A percentile compares a stretch with the other conserved stretches of the same genome.
phyloP scores from a whole-genome alignment of 805 yeast species.

The Pichia eremophila region DNA sequence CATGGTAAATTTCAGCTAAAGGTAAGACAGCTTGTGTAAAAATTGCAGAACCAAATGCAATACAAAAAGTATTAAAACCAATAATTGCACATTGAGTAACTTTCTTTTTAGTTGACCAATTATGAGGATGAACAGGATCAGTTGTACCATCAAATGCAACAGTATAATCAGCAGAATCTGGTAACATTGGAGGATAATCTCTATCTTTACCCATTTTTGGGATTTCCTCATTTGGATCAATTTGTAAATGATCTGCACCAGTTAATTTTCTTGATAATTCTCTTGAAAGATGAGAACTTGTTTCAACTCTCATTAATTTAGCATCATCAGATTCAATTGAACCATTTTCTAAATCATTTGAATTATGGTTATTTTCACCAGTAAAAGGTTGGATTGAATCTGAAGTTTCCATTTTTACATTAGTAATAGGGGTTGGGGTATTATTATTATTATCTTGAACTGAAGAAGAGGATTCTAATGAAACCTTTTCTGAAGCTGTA shows the following conservation, averaged over 20 bases:
- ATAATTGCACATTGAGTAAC: conserved; percentile 32
- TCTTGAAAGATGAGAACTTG: conserved; percentile 13
- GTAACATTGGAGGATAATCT: conserved; percentile 52
- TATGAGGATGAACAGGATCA: conserved; percentile 75
- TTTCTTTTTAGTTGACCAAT: conserved; percentile 52
- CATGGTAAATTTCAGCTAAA: conserved; percentile 42
- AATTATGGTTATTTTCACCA: neutral
- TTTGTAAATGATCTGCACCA: conserved; percentile 26
- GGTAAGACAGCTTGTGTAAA: conserved; percentile 53
- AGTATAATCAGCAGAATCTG: conserved; percentile 43
- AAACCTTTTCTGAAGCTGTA: neutral
- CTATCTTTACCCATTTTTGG: conserved; percentile 62
- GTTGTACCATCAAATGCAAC: conserved; percentile 70
- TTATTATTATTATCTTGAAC: neutral
- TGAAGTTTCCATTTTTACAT: neutral
- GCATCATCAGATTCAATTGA: conserved; percentile 1
- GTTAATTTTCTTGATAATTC: conserved; percentile 34
- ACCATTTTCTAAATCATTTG: neutral
- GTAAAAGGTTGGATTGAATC: neutral
- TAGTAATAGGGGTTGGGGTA: no score
- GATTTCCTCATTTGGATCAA: conserved; percentile 27
- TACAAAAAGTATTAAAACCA: conserved; percentile 38
- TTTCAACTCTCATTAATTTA: conserved; percentile 10
- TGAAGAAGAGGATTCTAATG: neutral
- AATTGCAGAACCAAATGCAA: conserved; percentile 75